Evolutionary conservation across 1,284 basidiomycete species (phyloP).

Genomic region (Trichosporon inkin): DNA sequence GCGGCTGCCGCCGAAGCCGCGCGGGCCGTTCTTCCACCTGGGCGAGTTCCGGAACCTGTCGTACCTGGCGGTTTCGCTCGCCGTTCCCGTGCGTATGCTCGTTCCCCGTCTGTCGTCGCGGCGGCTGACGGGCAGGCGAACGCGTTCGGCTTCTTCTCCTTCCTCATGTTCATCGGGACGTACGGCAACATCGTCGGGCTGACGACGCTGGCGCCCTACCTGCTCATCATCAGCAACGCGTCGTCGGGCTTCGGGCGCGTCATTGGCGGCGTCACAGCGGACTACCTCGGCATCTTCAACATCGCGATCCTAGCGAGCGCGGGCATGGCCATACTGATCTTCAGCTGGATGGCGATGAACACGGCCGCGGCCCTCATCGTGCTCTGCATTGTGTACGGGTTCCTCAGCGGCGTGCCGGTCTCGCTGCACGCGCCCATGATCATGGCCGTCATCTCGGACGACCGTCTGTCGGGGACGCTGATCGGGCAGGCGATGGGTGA

Average conservation of each 20-base stretch:
- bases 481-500: conserved; percentile 35
- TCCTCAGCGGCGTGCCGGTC: conserved; percentile 34
- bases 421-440: conserved; percentile 38
- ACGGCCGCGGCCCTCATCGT: conserved; percentile 26
- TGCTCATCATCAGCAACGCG: conserved; percentile 40
- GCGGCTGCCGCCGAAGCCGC: conserved; percentile 35
- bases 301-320: conserved; percentile 26
- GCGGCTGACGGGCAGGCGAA: no score
- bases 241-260: conserved; percentile 35
- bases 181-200: conserved; percentile 33
- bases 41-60: conserved; percentile 31
- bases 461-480: conserved; percentile 36
- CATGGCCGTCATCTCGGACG: conserved; percentile 28
- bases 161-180: conserved; percentile 39
- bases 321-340: conserved; percentile 31
- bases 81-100: conserved; percentile 26
- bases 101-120: no score
- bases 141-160: conserved; percentile 35
- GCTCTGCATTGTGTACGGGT: conserved; percentile 38
- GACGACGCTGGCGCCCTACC: conserved; percentile 33
- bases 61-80: conserved; percentile 29
- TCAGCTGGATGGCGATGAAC: conserved; percentile 35
- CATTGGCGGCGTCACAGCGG: conserved; percentile 28
- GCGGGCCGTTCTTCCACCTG: conserved; percentile 35
- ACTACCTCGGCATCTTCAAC: conserved; percentile 36